Evolutionary conservation across 129 eudicot species (phyloP).

Genomic region (Flaveria robusta): DNA sequence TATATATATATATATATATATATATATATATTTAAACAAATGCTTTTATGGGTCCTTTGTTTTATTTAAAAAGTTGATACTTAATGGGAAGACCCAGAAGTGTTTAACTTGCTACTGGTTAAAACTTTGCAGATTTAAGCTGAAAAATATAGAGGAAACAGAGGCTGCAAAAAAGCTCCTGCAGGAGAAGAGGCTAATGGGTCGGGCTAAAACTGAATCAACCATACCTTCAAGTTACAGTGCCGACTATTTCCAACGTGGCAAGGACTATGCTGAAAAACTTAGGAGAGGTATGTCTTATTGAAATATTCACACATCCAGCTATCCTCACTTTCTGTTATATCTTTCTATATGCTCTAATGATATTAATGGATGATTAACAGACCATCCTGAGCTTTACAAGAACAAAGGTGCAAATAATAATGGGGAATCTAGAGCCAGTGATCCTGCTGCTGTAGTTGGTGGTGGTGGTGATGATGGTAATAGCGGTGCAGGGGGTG

Average conservation of each 20-base stretch:
- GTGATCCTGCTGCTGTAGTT: constrained; percentile 56
- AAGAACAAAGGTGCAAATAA: constrained; percentile 62
- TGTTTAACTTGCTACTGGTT: not conserved
- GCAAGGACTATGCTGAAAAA: constrained; percentile 91
- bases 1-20: no score
- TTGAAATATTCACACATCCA: constrained; percentile 15
- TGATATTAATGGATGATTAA: constrained; percentile 6
- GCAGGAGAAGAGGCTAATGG: constrained; percentile 90
- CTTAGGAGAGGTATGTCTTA: constrained; percentile 68
- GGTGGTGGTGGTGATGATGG: constrained; percentile 56
- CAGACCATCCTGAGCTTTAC: constrained; percentile 82
- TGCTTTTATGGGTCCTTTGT: no score
- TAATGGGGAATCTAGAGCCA: constrained; percentile 54
- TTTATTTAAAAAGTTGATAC: no score
- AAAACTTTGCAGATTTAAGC: constrained; percentile 65
- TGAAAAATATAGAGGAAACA: constrained; percentile 94
- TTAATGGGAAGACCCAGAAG: no score
- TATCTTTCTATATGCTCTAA: not conserved
- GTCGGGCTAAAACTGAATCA: constrained; percentile 70
- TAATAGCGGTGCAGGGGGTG: constrained; percentile 52
- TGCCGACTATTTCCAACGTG: constrained; percentile 95
- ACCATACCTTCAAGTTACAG: constrained; percentile 79
- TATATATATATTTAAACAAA: no score
- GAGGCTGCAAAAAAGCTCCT: constrained; percentile 98
- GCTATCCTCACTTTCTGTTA: not conserved